Percentiles rank a stretch among this genome's conserved stretches.
Evolutionary conservation across 140 eudicot species (phyloP).

Genomic region (Stevia rebaudiana): DNA sequence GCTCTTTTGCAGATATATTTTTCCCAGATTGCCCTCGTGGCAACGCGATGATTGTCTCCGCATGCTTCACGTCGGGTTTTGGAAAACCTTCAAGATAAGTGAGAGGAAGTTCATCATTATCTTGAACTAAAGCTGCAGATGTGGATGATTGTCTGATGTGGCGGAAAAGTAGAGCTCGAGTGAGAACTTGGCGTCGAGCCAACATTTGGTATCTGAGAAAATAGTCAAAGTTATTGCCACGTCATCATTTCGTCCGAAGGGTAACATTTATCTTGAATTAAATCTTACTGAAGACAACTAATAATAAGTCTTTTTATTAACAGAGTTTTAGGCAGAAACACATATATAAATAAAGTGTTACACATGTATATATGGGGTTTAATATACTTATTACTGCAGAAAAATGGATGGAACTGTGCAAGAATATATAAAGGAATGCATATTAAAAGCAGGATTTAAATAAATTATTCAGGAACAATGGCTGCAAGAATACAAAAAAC

Average conservation of each 20-base stretch:
- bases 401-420: no score
- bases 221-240: not conserved
- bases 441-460: no score
- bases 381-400: no score
- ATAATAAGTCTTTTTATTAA: no score
- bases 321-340: no score
- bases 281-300: no score
- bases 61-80: slow-evolving; percentile 60
- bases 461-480: no score
- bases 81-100: slow-evolving; percentile 64
- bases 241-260: not conserved
- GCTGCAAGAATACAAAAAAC: no score
- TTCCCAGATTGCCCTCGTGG: slow-evolving; percentile 69
- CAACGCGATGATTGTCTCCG: slow-evolving; percentile 62
- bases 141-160: slow-evolving; percentile 47
- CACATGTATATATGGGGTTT: no score
- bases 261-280: no score
- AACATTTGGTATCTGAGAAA: slow-evolving; percentile 42
- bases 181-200: slow-evolving; percentile 45
- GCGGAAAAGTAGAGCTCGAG: slow-evolving; percentile 43
- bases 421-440: no score
- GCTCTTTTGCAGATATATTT: slow-evolving; percentile 60
- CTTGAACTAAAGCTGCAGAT: slow-evolving; percentile 45
- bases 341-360: no score
- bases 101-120: slow-evolving; percentile 32